Base-by-base conservation (phyloP, 2,329 filamentous ascomycete species). In the Hysterium pulicare region DNA sequence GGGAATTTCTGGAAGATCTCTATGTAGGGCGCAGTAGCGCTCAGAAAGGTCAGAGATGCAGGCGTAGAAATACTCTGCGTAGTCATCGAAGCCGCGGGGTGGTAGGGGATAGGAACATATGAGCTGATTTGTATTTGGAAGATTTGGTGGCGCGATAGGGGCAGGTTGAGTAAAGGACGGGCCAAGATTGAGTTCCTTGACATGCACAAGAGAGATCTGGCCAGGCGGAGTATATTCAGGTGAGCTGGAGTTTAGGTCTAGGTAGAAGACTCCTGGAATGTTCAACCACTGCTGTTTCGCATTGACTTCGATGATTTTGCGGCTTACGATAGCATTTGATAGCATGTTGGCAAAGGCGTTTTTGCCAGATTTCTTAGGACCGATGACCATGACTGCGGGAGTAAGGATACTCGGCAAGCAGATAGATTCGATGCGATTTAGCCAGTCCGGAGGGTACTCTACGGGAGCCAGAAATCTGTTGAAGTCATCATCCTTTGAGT, bases 181-280 rank as follows among this genome's bases (percentile, higher is more conserved):
- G 0, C 81, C 77, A 4, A 90, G 68, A 38, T 87, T 82, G 0
- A 83, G 79, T 22, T 73, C 65, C 1, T 69, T 71, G 9, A 90
- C 66, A 21, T 78, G 72, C 11, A 83, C 70, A 3, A 91, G 76
- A 1, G 86, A 86, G 16, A 91, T 58, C 11, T 84, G 81, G 0
- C 87, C 86, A 1, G 83, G 78, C 1, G 83, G 75, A 0, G 78
- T 79, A 59, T 85, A 90, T 57, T 90, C 87, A 2, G 87, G 85
- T 55, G 90, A 86, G 0, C 83, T 84, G 1, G 86, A 84, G 57
- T 93, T 87, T 8, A 91, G 72, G 53, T 93, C 87, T 5, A 93
- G 73, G n/a, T 85, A 70, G 41, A 73, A 75, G 20, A 84, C 70
- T 38, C 24, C 13, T 8, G 24, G 24, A 13, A 7, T 7, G 7